phyloP scores from a whole-genome alignment of 805 yeast species.

The Yarrowia sp. region DNA sequence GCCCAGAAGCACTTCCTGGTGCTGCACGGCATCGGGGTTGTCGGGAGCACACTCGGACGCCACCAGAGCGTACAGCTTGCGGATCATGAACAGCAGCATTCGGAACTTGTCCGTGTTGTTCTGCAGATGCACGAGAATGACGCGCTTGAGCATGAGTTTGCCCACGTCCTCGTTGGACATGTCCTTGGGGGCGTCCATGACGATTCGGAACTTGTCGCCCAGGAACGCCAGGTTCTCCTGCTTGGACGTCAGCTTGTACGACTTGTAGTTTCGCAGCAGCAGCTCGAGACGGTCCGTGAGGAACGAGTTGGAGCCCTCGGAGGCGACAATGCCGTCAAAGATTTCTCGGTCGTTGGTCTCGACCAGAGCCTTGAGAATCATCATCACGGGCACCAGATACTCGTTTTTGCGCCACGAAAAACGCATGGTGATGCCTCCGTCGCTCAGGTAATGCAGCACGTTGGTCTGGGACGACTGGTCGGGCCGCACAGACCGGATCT shows the following conservation, averaged over 20 bases:
- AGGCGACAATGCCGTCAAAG: conserved; percentile 94
- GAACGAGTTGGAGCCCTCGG: conserved; percentile 86
- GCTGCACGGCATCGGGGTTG: conserved; percentile 99
- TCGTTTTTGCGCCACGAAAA: conserved; percentile 98
- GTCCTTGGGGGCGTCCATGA: conserved; percentile 87
- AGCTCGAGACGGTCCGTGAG: conserved; percentile 97
- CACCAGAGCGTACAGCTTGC: conserved; percentile 91
- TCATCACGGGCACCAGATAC: conserved; percentile 88
- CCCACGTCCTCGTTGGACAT: conserved; percentile 91
- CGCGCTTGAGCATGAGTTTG: conserved; percentile 76
- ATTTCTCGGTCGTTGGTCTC: conserved; percentile 95
- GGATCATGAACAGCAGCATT: conserved; percentile 89
- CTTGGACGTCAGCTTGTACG: conserved; percentile 76
- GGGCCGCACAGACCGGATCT: conserved; percentile 91
- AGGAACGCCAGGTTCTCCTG: conserved; percentile 91
- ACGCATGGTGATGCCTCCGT: conserved; percentile 95
- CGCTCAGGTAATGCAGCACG: conserved; percentile 92
- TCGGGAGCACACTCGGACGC: conserved; percentile 97
- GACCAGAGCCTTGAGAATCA: conserved; percentile 87
- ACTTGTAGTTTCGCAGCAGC: conserved; percentile 84
- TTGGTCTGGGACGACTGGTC: conserved; percentile 98
- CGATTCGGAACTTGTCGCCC: conserved; percentile 96
- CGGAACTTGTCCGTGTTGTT: conserved; percentile 81
- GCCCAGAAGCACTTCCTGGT: conserved; percentile 94
- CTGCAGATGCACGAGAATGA: conserved; percentile 84